Evolutionary conservation across 306 rosid species (phyloP).

Genomic region (Acacia acuminata): DNA sequence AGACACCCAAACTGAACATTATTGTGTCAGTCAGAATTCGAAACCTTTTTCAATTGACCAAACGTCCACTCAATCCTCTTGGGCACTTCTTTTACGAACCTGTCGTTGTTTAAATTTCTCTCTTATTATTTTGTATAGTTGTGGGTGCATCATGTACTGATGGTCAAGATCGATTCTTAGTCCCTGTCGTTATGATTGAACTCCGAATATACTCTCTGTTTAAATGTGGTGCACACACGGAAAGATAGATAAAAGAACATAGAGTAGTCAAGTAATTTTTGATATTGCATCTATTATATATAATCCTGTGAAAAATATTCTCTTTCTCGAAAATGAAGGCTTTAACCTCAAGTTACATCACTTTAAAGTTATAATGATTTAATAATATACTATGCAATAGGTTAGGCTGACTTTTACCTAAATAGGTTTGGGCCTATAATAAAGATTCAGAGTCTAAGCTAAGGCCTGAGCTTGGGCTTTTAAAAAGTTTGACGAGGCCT

Average conservation of each 20-base stretch:
- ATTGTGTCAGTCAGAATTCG: background rate
- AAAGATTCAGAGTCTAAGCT: rapidly evolving
- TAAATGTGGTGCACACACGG: background rate
- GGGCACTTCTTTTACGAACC: background rate
- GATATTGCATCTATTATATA: background rate
- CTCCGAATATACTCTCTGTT: background rate
- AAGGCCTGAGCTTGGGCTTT: too few species aligned
- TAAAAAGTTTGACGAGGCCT: too few species aligned
- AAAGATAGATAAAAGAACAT: background rate
- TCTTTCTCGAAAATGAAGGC: background rate
- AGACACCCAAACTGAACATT: background rate
- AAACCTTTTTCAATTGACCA: background rate
- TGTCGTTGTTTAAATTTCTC: background rate
- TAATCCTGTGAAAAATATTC: background rate
- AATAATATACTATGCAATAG: background rate
- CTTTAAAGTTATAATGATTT: background rate
- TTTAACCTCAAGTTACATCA: background rate
- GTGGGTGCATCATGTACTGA: background rate
- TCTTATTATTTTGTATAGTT: background rate
- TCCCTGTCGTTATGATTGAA: background rate
- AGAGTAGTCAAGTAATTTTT: background rate
- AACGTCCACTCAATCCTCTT: background rate
- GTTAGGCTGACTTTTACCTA: too few species aligned
- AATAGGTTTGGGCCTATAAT: too few species aligned
- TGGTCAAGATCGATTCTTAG: background rate